Evolutionary conservation across 2,329 filamentous ascomycete species (phyloP).

Genomic region (Xylaria multiplex): DNA sequence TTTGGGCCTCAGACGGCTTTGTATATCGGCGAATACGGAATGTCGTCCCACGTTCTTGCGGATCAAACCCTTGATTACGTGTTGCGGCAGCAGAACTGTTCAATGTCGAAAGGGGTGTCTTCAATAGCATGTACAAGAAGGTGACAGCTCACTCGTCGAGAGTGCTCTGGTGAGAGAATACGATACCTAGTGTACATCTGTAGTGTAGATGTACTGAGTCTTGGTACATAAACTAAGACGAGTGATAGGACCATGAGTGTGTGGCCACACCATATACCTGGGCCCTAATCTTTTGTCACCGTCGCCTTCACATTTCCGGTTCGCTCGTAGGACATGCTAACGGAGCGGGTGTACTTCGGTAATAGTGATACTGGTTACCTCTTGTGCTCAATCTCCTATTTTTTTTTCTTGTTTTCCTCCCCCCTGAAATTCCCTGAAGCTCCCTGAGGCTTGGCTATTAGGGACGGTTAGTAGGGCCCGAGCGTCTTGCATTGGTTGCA

Average conservation of each 20-base stretch:
- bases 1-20: neutral
- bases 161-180: neutral
- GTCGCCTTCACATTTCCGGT: too few relatives aligned
- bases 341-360: conserved; percentile 31
- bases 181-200: neutral
- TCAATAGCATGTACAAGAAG: neutral
- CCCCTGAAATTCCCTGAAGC: conserved; percentile 4
- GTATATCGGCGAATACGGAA: too few relatives aligned
- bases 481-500: conserved; percentile 35
- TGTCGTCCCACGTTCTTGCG: too few relatives aligned
- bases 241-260: neutral
- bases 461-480: conserved; percentile 28
- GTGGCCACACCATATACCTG: neutral
- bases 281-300: neutral
- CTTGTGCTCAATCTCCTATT: conserved; percentile 8
- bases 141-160: conserved; percentile 8
- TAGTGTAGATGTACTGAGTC: neutral
- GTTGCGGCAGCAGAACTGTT: neutral
- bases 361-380: conserved; percentile 10
- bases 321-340: conserved; percentile 9
- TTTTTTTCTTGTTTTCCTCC: conserved; percentile 8
- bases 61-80: neutral
- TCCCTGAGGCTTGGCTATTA: conserved; percentile 21
- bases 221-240: neutral
- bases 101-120: neutral